Conservation (phyloP, 371 early-diverging fungal genomes). For the Mucor saturninus region DNA sequence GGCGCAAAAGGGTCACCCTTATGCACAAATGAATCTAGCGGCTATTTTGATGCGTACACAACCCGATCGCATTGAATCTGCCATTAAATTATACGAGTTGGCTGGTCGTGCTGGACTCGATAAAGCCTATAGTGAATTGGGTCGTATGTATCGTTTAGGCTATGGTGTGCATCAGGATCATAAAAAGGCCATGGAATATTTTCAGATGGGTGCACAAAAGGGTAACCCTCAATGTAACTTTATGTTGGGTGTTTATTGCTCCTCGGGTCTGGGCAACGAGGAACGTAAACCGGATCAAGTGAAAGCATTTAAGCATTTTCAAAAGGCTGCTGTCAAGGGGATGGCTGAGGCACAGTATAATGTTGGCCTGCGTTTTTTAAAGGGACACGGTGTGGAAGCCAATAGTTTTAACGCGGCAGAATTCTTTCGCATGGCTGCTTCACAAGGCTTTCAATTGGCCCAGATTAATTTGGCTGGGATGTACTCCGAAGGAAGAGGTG, state of each 20-base stretch:
- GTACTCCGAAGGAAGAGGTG: slow-evolving; percentile 53
- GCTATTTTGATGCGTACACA: slow-evolving; percentile 50
- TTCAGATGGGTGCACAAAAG: slow-evolving; percentile 41
- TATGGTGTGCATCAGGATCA: slow-evolving; percentile 56
- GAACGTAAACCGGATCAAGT: slow-evolving; percentile 40
- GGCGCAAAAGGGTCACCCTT: slow-evolving; percentile 54
- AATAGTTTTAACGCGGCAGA: slow-evolving; percentile 52
- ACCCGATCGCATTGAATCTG: slow-evolving; percentile 32
- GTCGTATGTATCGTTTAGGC: slow-evolving; percentile 54
- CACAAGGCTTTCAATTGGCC: slow-evolving; percentile 50
- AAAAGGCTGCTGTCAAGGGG: slow-evolving; percentile 54
- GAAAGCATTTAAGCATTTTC: slow-evolving; percentile 53
- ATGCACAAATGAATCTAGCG: slow-evolving; percentile 56
- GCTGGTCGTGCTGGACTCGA: slow-evolving; percentile 43
- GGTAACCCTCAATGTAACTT: slow-evolving; percentile 49
- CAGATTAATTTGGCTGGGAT: slow-evolving; percentile 51
- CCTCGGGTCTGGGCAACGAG: slow-evolving; percentile 28
- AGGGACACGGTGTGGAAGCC: slow-evolving; percentile 47
- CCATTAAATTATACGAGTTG: slow-evolving; percentile 50
- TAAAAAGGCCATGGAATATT: slow-evolving; percentile 45
- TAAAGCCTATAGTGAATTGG: slow-evolving; percentile 48
- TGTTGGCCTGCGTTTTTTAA: slow-evolving; percentile 44
- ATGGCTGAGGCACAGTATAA: slow-evolving; percentile 58
- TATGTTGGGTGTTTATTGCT: slow-evolving; percentile 55
- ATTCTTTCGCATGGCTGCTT: slow-evolving; percentile 52